Conservation (phyloP, 768 basidiomycete species). For the Boletus huronensis region DNA sequence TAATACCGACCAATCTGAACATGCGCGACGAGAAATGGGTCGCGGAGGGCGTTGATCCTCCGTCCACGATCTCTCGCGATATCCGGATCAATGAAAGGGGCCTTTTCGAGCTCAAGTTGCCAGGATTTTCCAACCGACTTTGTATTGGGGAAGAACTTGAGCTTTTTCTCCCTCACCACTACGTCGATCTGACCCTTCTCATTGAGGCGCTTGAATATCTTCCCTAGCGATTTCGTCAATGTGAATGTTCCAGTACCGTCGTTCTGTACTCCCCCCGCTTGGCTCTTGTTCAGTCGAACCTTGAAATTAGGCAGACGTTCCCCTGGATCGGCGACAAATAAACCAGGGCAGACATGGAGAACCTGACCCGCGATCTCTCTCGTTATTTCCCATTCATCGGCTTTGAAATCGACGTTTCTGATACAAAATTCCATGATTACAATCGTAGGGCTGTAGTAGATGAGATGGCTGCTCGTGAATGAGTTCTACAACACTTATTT, state of each 20-base stretch:
- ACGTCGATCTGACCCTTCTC: constrained; percentile 37
- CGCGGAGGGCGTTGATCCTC: constrained; percentile 43
- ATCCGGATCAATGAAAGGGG: constrained; percentile 53
- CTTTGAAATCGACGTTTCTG: constrained; percentile 33
- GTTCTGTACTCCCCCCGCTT: constrained; percentile 53
- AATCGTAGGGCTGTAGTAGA: neutral
- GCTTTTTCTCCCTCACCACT: constrained; percentile 38
- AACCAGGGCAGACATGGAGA: constrained; percentile 43
- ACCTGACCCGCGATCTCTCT: constrained; percentile 47
- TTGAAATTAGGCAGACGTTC: constrained; percentile 53
- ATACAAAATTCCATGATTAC: constrained; percentile 39
- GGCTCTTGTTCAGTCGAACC: constrained; percentile 49
- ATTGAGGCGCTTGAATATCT: constrained; percentile 46
- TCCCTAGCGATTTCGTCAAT: constrained; percentile 33
- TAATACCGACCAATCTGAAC: constrained; percentile 62
- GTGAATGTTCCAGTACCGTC: constrained; percentile 45
- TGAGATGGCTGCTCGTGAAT: neutral
- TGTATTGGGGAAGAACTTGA: constrained; percentile 28
- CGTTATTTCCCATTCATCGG: constrained; percentile 54
- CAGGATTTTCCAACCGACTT: constrained; percentile 11
- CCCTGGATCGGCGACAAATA: constrained; percentile 22
- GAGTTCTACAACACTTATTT: neutral
- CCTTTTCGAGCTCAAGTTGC: constrained; percentile 45
- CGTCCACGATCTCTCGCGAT: constrained; percentile 47
- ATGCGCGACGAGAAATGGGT: constrained; percentile 51